Base-by-base conservation (phyloP, 2,329 filamentous ascomycete species). In the Stenocarpella maydis region DNA sequence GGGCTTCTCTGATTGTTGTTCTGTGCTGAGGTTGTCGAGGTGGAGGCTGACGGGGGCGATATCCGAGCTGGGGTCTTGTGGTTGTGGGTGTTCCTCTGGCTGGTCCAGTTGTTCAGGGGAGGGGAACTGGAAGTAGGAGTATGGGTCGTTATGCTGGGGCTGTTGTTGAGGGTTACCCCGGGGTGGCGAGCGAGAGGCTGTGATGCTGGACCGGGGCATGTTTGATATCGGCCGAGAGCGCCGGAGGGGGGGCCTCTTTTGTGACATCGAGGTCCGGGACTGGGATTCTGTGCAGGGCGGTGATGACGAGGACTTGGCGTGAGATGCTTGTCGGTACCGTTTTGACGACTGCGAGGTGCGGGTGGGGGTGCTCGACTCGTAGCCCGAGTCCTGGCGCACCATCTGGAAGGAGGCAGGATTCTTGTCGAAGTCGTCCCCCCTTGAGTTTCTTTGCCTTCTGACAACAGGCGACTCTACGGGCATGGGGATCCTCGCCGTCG, bases 381-480 rank as follows among this genome's bases (percentile, higher is more conserved):
- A 89, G 41, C 87, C 87, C 0, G 87, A 89, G 74, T 89, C 87
- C 70, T 88, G 86, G 17, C 87, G 82, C 61, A 82, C 82, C 80
- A 88, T 87, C 67, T 79, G 80, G 58, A 75, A 73, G 0, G 80
- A 76, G 15, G 76, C 74, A 1, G 80, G 80, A 26, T 73, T 74
- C 26, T 47, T 67, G 17, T 71, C 69, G 43, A 77, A 76, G n/a
- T 75, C 74, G 26, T 76, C 75, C 31, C 77, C 41, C 67, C 50
- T 39, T 24, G 67, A 67, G 19, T 41, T 41, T 37, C 67, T 69
- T 21, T 65, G 52, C 34, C 50, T 68, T 12, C 39, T 43, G 28
- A 43, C 17, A 31, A 50, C 54, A 17, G 55, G 47, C 54, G 53
- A 34, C 34, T 65, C 43, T 58, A 72, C 60, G 12, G 64, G 43